Base-by-base conservation (phyloP, 805 yeast genomes). In the Metschnikowia cubensis region DNA sequence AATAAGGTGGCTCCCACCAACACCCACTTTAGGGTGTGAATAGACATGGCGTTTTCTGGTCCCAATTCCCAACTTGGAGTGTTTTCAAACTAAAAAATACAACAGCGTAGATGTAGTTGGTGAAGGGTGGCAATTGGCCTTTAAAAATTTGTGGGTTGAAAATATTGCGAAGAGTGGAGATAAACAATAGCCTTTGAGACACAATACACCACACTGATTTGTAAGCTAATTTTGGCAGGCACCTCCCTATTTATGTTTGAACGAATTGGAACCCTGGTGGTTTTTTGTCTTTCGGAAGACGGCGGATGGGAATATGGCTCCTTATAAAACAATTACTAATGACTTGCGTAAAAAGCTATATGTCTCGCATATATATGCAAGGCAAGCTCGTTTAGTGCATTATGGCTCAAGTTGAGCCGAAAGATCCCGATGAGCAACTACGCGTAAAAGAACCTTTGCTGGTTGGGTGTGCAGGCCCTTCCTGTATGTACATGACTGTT, bases 341-440 rank as follows among this genome's bases (percentile, higher is more conserved):
- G 14, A 11, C 21, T 8, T 25, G 33, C 42, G 33, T 29, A 39
- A 38, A 15, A 21, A 33, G 15, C 34, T 20, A 42, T 13, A 33
- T 42, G 31, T 37, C 37, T 33, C 45, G 45, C 45, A 42, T 42
- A 21, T 14, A 13, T n/a, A 13, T 42, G 45, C 45, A 33, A 15
- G 45, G 35, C 20, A 18, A 5, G 22, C 37, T 42, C 37, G 37
- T 20, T 33, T 21, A 42, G n/a, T 42, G 37, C 45, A 20, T 33
- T 22, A 20, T 42, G 37, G 45, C 32, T 42, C 37, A 34, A 42
- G 31, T 42, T 33, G 31, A n/a, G 45, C 45, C 45, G 45, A 42
- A 42, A 32, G 35, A 15, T 42, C 45, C 45, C 45, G 45, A 42
- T 42, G 45, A n/a, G 25, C 35, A 33, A 14, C 15, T 17, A 38